phyloP scores from a whole-genome alignment of 1,139 yeast species.

The Geotrichum aggregatum region DNA sequence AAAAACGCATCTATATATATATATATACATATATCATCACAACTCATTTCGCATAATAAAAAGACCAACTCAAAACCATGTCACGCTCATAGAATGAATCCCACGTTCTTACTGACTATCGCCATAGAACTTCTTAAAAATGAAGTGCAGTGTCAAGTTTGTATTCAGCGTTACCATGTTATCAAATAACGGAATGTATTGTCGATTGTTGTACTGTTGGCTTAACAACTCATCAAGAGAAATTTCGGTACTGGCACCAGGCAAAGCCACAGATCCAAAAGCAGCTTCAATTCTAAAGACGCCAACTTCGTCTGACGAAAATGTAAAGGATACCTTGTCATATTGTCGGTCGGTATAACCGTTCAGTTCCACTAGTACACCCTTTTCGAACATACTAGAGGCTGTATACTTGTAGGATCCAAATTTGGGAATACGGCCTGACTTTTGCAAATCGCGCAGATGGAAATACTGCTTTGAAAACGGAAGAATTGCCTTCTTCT shows the following conservation, averaged over 20 bases:
- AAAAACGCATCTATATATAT: too few relatives aligned
- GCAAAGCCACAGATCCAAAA: constrained; percentile 45
- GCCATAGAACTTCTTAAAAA: constrained; percentile 68
- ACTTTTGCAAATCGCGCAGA: constrained; percentile 63
- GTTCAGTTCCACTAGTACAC: constrained; percentile 56
- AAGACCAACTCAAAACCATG: neutral
- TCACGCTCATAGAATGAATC: neutral
- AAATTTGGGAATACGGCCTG: constrained; percentile 67
- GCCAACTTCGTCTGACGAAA: constrained; percentile 72
- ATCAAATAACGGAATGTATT: constrained; percentile 53
- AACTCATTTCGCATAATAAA: too few relatives aligned
- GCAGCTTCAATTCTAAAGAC: constrained; percentile 66
- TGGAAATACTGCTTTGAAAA: constrained; percentile 79
- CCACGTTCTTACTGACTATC: constrained; percentile 21
- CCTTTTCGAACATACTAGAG: constrained; percentile 69
- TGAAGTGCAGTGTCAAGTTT: constrained; percentile 58
- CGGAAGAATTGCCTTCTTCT: constrained; percentile 50
- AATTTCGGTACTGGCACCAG: constrained; percentile 52
- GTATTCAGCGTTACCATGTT: constrained; percentile 66
- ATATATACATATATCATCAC: too few relatives aligned
- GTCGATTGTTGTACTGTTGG: constrained; percentile 54
- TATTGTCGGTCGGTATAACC: constrained; percentile 49
- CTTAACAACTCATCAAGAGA: constrained; percentile 66
- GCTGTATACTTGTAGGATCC: constrained; percentile 83
- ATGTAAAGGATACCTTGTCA: constrained; percentile 69